Conservation (phyloP, 78 protist genomes). For the Tieghemostelium lacteum region DNA sequence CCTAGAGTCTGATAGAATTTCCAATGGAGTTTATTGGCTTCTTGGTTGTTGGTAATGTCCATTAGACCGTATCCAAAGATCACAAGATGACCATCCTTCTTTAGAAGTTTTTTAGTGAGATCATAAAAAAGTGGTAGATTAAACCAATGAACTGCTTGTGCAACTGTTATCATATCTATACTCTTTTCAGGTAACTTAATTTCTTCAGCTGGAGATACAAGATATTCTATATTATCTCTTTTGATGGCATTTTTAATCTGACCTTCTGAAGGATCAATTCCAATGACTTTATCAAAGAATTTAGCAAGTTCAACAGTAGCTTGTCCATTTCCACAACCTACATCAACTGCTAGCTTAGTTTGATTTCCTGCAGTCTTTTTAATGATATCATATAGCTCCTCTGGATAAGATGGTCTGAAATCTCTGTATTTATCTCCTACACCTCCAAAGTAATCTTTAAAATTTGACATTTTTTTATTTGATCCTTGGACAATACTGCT, state of each 20-base stretch:
- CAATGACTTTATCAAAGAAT: slow-evolving; percentile 45
- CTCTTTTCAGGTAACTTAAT: slow-evolving; percentile 3
- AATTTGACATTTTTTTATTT: background rate
- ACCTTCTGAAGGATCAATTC: slow-evolving; percentile 23
- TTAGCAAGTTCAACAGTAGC: slow-evolving; percentile 29
- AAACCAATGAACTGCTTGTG: slow-evolving; percentile 63
- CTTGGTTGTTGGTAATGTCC: background rate
- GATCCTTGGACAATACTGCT: too few relatives aligned
- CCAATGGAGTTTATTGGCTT: slow-evolving; percentile 26
- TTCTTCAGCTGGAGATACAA: slow-evolving; percentile 43
- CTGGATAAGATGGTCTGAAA: slow-evolving; percentile 59
- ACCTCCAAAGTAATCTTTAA: slow-evolving; percentile 18
- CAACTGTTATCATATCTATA: slow-evolving; percentile 45
- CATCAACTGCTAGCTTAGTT: slow-evolving; percentile 30
- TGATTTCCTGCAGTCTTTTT: background rate
- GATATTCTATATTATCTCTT: slow-evolving; percentile 27
- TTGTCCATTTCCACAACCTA: slow-evolving; percentile 68
- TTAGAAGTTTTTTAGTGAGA: slow-evolving; percentile 17
- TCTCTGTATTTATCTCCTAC: background rate
- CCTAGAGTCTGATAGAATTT: slow-evolving; percentile 18
- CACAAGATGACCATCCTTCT: slow-evolving; percentile 11
- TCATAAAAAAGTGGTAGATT: background rate
- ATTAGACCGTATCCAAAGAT: slow-evolving; percentile 26
- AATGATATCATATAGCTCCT: slow-evolving; percentile 40
- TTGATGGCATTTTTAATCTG: slow-evolving; percentile 15